Evolutionary conservation across 2,329 filamentous ascomycete genomes (phyloP), one percentile per base, ranked within the genome.

Genomic region (Fonsecaea monophora): DNA sequence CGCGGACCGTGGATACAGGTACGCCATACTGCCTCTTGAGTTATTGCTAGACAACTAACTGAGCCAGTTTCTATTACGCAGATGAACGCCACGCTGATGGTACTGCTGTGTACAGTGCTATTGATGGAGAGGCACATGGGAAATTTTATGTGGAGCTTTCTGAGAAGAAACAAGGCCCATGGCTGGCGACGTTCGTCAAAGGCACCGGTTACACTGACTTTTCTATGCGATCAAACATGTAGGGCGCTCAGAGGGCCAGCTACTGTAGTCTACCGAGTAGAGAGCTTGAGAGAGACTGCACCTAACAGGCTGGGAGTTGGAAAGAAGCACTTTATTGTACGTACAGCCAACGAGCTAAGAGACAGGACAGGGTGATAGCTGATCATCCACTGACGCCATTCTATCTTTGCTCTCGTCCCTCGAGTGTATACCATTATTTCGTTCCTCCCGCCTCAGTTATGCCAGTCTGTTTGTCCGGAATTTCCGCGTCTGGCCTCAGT

Each of bases 41-140:
- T 40, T 40, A 45, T 9, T 21, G 53, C 53, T 37, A 60, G 45
- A 54, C 1, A 32, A 21, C 48, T 61, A 61, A 62, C 12, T 15
- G 37, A 12, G 37, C 1, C 5, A 40, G 83, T 34, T 86, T 85
- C 70, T 85, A 85, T 68, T 86, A 83, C 62, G 81, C 75, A 2
- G 83, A 86, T 60, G 81, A 86, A 70, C 77, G 83, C 15, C 79
- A 79, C n/a, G 68, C 74, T 0, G 78, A 84, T 63, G 83, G 83
- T 0, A 59, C 73, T 2, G 72, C 75, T 0, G 68, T 67, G 4
- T 74, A 70, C 32, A 76, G 71, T 15, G 57, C 40, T n/a, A n/a
- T 83, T 21, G 74, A 78, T 55, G 82, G 81, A 1, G 75, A 79
- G 10, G 69, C 65, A 38, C 69, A 71, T 64, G 67, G 25, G 12